Conservation (phyloP, 805 yeast genomes). For the Scheffersomyces spartinae region DNA sequence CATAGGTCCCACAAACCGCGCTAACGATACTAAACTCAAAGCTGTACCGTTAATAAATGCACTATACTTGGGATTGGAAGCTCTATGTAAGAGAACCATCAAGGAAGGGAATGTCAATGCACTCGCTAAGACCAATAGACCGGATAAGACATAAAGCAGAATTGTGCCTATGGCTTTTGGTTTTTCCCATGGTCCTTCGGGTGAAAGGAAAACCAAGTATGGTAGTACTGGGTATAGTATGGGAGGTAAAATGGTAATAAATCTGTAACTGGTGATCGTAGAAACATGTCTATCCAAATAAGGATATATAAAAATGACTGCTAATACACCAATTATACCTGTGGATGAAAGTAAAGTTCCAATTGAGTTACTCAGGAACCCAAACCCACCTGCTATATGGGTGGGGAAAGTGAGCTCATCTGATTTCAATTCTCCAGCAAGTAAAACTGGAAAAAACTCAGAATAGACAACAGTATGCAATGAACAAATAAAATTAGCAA, state of each 20-base stretch:
- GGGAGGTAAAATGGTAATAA: constrained; percentile 31
- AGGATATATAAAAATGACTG: constrained; percentile 41
- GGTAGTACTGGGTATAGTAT: constrained; percentile 36
- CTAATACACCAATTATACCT: constrained; percentile 41
- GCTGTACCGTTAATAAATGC: constrained; percentile 51
- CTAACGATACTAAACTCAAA: constrained; percentile 40
- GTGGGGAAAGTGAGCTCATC: constrained; percentile 34
- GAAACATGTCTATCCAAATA: constrained; percentile 35
- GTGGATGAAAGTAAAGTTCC: constrained; percentile 40
- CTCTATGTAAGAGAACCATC: constrained; percentile 41
- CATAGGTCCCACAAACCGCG: constrained; percentile 47
- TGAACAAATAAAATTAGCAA: constrained; percentile 30
- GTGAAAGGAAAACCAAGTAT: constrained; percentile 32
- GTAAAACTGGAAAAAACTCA: constrained; percentile 45
- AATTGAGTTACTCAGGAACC: constrained; percentile 32
- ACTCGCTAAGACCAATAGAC: constrained; percentile 25
- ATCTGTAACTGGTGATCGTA: constrained; percentile 32
- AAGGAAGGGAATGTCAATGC: constrained; percentile 44
- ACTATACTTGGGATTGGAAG: constrained; percentile 40
- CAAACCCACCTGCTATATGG: constrained; percentile 41
- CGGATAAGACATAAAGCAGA: constrained; percentile 19
- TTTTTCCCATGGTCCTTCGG: too few relatives aligned
- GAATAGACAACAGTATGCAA: constrained; percentile 37
- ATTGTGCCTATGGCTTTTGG: constrained; percentile 10
- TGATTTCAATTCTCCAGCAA: constrained; percentile 23